Conservation (phyloP, 129 eudicot genomes). For the Escallonia rubra region DNA sequence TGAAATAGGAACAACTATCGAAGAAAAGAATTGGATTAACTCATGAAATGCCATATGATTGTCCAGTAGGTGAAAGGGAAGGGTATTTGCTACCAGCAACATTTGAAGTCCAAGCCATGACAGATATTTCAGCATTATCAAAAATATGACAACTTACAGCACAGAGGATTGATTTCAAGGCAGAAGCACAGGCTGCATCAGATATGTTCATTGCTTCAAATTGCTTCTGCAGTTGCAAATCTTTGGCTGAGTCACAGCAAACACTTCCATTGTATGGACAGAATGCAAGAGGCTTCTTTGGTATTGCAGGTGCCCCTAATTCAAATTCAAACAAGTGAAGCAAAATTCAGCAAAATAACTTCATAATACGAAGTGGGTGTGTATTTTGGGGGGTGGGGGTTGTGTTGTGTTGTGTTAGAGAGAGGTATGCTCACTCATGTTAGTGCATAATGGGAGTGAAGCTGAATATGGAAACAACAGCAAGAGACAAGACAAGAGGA, state of each 20-base stretch:
- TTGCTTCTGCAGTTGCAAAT: conserved; percentile 51
- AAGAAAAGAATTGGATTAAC: no score
- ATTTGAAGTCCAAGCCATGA: no score
- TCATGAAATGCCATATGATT: no score
- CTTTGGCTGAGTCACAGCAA: conserved; percentile 71
- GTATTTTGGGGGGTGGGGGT: background rate
- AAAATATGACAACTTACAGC: conserved; percentile 49
- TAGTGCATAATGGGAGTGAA: conserved; percentile 61
- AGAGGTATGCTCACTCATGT: conserved; percentile 45
- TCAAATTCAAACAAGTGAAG: background rate
- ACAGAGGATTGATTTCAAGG: conserved; percentile 73
- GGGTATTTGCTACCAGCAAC: no score
- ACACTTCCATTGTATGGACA: conserved; percentile 72
- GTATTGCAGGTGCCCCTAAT: conserved; percentile 48
- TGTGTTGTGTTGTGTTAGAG: background rate
- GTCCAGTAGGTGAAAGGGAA: no score
- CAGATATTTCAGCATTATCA: background rate
- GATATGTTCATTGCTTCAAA: conserved; percentile 68
- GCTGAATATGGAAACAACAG: conserved; percentile 30
- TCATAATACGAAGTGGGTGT: background rate
- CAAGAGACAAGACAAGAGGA: conserved; percentile 30
- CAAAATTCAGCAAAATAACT: conserved; percentile 9
- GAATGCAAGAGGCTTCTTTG: conserved; percentile 34
- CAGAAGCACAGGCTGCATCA: conserved; percentile 70
- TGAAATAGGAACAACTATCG: no score